Conservation (phyloP, 306 rosid species). For the Lagenaria siceraria region DNA sequence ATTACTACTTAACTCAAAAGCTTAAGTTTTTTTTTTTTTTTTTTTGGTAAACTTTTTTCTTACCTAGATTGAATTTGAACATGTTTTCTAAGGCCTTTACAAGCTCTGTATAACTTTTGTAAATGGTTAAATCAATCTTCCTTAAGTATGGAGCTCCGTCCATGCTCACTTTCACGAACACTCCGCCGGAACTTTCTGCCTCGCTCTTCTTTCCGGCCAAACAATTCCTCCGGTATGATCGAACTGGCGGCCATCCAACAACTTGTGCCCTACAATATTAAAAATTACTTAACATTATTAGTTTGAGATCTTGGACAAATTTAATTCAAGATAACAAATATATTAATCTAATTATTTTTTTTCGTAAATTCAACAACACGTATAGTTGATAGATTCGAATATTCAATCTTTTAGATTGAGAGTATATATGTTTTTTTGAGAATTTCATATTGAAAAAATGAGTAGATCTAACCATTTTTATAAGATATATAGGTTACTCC, state of each 20-base stretch:
- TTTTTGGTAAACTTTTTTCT: neutral
- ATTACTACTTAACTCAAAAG: neutral
- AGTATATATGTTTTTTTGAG: no score
- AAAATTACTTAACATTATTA: neutral
- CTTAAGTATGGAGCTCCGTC: slow-evolving; percentile 86
- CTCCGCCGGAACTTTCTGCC: slow-evolving; percentile 19
- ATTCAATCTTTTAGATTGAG: no score
- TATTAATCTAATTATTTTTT: no score
- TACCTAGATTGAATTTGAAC: slow-evolving; percentile 67
- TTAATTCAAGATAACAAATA: no score
- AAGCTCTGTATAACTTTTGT: slow-evolving; percentile 50
- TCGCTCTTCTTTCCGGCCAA: slow-evolving; percentile 32
- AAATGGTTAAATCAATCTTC: slow-evolving; percentile 60
- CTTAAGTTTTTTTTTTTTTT: neutral
- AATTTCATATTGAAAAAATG: no score
- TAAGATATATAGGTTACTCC: no score
- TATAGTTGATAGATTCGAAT: no score
- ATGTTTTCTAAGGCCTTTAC: slow-evolving; percentile 55
- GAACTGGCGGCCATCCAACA: slow-evolving; percentile 92
- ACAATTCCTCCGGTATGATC: slow-evolving; percentile 50
- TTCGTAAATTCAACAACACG: no score
- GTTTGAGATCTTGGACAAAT: no score
- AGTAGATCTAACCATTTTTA: no score
- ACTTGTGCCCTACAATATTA: slow-evolving; percentile 47
- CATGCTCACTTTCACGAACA: slow-evolving; percentile 69